Conservation (phyloP, 768 basidiomycete species). For the Pleurotus sapidus region DNA sequence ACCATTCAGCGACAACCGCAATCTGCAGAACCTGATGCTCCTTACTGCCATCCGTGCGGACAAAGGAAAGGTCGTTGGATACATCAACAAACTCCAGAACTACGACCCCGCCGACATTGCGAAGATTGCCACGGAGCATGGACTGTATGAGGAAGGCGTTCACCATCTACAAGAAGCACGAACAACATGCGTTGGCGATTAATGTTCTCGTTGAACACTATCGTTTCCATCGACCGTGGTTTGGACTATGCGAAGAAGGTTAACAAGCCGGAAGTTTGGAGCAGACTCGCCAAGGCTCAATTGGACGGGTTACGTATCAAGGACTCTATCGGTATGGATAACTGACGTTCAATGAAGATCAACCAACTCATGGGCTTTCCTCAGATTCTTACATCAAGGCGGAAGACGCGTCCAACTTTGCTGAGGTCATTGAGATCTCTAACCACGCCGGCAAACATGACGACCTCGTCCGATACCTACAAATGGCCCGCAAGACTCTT, state of each 20-base stretch:
- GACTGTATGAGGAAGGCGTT: constrained; percentile 95
- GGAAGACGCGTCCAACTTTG: constrained; percentile 90
- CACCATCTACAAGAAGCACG: constrained; percentile 96
- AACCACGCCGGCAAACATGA: constrained; percentile 88
- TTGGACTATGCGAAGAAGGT: constrained; percentile 95
- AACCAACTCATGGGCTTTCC: constrained; percentile 5
- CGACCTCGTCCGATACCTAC: constrained; percentile 93
- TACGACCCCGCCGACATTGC: constrained; percentile 96
- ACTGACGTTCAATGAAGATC: background rate
- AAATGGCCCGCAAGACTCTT: constrained; percentile 97
- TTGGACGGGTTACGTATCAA: constrained; percentile 97
- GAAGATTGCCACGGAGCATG: constrained; percentile 94
- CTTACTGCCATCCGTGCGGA: constrained; percentile 96
- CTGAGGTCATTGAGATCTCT: constrained; percentile 94
- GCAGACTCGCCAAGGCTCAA: constrained; percentile 96
- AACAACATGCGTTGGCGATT: constrained; percentile 93
- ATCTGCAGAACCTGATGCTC: constrained; percentile 91
- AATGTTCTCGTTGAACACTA: constrained; percentile 97
- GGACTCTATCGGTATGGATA: constrained; percentile 82
- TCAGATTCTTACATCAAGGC: constrained; percentile 97
- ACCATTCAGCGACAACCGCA: constrained; percentile 96
- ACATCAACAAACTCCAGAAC: constrained; percentile 96
- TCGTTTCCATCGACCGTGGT: constrained; percentile 96
- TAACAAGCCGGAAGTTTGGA: constrained; percentile 96
- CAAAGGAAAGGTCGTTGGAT: constrained; percentile 97